These are phyloP conservation scores for Globisporangium mamillatum DNA, from an alignment of 352 stramenopile species.

Conservation along the genomic window DNA sequence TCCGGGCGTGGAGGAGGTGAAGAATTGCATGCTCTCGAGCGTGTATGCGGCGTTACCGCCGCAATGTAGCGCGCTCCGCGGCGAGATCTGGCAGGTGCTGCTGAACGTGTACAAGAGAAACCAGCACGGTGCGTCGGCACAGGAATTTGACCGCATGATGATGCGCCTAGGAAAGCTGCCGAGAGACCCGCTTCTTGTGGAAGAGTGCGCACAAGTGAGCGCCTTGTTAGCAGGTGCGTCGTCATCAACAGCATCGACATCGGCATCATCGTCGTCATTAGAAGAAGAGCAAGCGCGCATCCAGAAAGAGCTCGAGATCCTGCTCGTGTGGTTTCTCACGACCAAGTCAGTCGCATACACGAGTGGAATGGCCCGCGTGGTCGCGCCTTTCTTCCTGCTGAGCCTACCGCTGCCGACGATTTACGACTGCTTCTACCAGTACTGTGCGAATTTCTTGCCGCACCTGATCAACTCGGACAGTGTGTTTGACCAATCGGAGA, in stretches of 20 bases:
- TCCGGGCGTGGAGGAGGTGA: constrained; percentile 69
- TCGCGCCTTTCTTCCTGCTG: constrained; percentile 71
- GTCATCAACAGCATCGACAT: background rate
- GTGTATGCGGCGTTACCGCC: constrained; percentile 51
- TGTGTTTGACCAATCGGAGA: constrained; percentile 27
- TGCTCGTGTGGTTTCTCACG: constrained; percentile 80
- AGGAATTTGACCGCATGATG: constrained; percentile 77
- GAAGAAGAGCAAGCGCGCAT: constrained; percentile 27
- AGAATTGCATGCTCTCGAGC: constrained; percentile 51
- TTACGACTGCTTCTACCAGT: constrained; percentile 88
- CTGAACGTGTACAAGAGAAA: constrained; percentile 81
- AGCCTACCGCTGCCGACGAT: constrained; percentile 71
- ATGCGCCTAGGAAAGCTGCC: constrained; percentile 59
- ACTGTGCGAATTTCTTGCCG: constrained; percentile 67
- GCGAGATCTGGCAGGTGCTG: constrained; percentile 81
- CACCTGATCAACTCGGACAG: constrained; percentile 61
- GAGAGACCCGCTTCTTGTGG: constrained; percentile 51
- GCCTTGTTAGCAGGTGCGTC: constrained; percentile 25
- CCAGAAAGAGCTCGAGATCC: constrained; percentile 66
- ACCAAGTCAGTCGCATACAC: constrained; percentile 77
- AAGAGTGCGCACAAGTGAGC: constrained; percentile 53
- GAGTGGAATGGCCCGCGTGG: constrained; percentile 70
- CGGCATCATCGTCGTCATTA: background rate
- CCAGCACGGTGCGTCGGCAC: constrained; percentile 60
- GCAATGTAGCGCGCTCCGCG: constrained; percentile 45